Base-by-base conservation (phyloP, 2,329 filamentous ascomycete species). In the Sclerotinia glacialis region DNA sequence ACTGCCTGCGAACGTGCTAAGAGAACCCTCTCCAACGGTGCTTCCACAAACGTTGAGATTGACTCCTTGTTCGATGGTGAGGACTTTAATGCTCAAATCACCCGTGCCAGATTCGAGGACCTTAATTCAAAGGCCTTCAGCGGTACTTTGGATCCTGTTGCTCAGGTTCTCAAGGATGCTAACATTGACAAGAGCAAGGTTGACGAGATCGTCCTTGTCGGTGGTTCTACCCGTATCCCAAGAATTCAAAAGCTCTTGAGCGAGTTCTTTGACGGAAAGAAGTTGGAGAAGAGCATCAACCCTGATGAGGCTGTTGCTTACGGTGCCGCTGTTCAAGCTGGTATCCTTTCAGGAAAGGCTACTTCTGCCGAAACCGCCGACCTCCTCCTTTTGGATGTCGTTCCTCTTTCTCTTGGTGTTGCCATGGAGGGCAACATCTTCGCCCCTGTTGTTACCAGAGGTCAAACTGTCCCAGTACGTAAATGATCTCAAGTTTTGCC, bases 341-440 rank as follows among this genome's bases (percentile, higher is more conserved):
- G 93, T 88, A 97, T 99, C 80, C 89, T 99, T 72, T 97, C 94
- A 68, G 95, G 95, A 80, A 97, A 97, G 89, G 95, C 95, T 75
- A 95, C 92, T 73, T 96, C 93, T 59, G 92, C 92, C 75, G 95
- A 98, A 78, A 97, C 94, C 69, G 86, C 90, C 70, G 95, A 98
- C 80, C 90, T 99, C 72, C 89, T 99, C 71, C 89, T 99, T 71
- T 87, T 99, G 77, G 95, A 99, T 81, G 95, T 99, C 77, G 89
- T 93, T 77, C 95, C 95, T 74, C 90, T 99, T 71, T 97, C 93
- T 70, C 91, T 99, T 42, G 95, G 95, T 90, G 94, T 99, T 74
- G 95, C 94, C 78, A 99, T 98, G 95, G 95, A 98, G 85, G 94
- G 95, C 74, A 97, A 97, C 85, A 97, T 98, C 81, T 98, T 97